These are phyloP conservation scores for Botrytis sinoallii DNA, from an alignment of 2,329 filamentous ascomycete species.

Conservation along the genomic window DNA sequence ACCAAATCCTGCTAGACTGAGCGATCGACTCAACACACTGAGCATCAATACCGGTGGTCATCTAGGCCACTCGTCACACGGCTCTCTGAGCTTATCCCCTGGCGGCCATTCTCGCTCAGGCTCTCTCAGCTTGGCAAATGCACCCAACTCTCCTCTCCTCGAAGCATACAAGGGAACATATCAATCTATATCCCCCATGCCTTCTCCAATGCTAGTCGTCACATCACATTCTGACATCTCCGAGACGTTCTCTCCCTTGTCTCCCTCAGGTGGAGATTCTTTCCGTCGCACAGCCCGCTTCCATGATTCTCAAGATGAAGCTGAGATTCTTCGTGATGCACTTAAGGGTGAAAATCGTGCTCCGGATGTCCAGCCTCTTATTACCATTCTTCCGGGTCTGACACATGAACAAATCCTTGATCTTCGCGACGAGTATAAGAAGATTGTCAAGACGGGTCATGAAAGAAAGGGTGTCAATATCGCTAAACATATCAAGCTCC, in stretches of 20 bases:
- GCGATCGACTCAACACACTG: slow-evolving; percentile 35
- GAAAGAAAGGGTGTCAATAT: slow-evolving; percentile 77
- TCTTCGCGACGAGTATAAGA: slow-evolving; percentile 86
- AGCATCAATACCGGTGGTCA: slow-evolving; percentile 35
- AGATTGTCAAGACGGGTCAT: slow-evolving; percentile 73
- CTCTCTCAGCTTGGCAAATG: slow-evolving; percentile 47
- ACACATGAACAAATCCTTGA: slow-evolving; percentile 85
- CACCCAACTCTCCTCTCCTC: slow-evolving; percentile 79
- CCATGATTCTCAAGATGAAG: slow-evolving; percentile 80
- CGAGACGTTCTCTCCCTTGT: slow-evolving; percentile 52
- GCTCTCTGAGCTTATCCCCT: slow-evolving; percentile 13
- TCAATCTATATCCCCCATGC: slow-evolving; percentile 92
- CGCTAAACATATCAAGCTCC: slow-evolving; percentile 76
- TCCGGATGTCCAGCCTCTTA: slow-evolving; percentile 67
- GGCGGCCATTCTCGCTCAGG: neutral
- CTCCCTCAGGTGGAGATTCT: slow-evolving; percentile 46
- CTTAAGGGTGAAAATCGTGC: slow-evolving; percentile 55
- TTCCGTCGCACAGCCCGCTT: slow-evolving; percentile 64
- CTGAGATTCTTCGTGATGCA: slow-evolving; percentile 70
- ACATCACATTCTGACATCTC: slow-evolving; percentile 47
- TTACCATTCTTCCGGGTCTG: slow-evolving; percentile 79
- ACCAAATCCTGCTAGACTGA: slow-evolving; percentile 29
- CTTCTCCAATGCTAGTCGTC: slow-evolving; percentile 63
- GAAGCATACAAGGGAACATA: slow-evolving; percentile 94
- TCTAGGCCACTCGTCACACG: slow-evolving; percentile 21